Conservation (phyloP, 2,329 filamentous ascomycete genomes). For the Cordyceps pruinosa region DNA sequence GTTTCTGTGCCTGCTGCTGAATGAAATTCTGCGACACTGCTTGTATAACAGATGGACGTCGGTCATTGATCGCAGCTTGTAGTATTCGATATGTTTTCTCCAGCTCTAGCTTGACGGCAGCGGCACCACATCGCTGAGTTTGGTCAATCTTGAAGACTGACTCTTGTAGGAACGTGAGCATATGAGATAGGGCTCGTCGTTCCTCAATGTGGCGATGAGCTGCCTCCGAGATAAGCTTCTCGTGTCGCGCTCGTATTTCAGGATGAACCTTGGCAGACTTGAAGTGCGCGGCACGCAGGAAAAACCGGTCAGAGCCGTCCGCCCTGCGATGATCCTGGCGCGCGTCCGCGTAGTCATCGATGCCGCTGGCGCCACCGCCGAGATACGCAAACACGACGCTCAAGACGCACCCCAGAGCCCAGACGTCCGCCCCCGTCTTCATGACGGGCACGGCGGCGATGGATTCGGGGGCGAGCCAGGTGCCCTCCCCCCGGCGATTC, state of each 20-base stretch:
- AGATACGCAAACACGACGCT: conserved; percentile 33
- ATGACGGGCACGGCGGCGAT: conserved; percentile 21
- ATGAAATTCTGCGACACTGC: conserved; percentile 11
- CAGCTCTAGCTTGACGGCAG: conserved; percentile 18
- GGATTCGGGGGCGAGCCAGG: conserved; percentile 32
- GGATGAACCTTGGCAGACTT: conserved; percentile 15
- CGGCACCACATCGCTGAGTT: conserved; percentile 16
- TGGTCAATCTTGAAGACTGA: conserved; percentile 20
- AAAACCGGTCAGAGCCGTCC: conserved; percentile 21
- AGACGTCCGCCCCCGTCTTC: conserved; percentile 31
- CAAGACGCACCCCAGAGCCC: conserved; percentile 34
- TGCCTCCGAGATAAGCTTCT: conserved; percentile 15
- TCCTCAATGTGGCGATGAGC: conserved; percentile 17
- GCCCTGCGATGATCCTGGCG: conserved; percentile 18
- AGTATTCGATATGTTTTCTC: neutral
- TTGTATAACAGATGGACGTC: neutral
- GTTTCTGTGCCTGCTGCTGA: neutral
- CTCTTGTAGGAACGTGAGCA: conserved; percentile 22
- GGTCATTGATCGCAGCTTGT: neutral
- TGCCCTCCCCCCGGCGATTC: conserved; percentile 26
- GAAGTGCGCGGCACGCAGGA: conserved; percentile 15
- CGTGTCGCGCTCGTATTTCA: conserved; percentile 16
- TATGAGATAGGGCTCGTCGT: conserved; percentile 18
- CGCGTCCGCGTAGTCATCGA: conserved; percentile 18
- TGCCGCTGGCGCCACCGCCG: conserved; percentile 22